Percentiles rank a stretch among this genome's conserved stretches.
Evolutionary conservation across 345 rosid genomes (phyloP).

Genomic region (Syzygium oleosum): DNA sequence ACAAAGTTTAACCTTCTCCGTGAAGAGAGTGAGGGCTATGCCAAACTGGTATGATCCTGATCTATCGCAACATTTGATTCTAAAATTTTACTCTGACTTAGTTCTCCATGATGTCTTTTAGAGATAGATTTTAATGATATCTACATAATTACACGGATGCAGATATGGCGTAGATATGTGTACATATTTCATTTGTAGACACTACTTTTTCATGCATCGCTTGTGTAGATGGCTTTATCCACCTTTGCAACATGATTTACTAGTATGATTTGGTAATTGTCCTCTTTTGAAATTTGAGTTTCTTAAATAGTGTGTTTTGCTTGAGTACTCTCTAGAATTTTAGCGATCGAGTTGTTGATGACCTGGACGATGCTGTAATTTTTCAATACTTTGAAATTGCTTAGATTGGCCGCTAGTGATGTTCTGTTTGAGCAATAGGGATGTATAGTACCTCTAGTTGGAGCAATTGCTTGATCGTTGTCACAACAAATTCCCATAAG

Average conservation of each 20-base stretch:
- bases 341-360: not conserved
- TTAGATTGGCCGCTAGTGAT: not conserved
- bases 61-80: not conserved
- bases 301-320: not conserved
- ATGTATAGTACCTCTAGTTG: not conserved
- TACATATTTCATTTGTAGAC: not conserved
- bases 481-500: not conserved
- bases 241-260: not conserved
- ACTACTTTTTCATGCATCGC: not conserved
- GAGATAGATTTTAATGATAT: not conserved
- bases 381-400: not conserved
- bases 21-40: constrained; percentile 99
- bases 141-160: not conserved
- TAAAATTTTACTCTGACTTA: not conserved
- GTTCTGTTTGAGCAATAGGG: not conserved
- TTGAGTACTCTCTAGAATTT: not conserved
- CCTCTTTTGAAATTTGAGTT: not conserved
- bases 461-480: not conserved
- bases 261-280: not conserved
- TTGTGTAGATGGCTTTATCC: not conserved
- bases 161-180: not conserved
- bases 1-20: constrained; percentile 96
- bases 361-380: not conserved
- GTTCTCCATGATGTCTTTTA: not conserved
- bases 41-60: constrained; percentile 67